Evolutionary conservation across 2,329 filamentous ascomycete species (phyloP).

Genomic region (Plectosphaerella plurivora): DNA sequence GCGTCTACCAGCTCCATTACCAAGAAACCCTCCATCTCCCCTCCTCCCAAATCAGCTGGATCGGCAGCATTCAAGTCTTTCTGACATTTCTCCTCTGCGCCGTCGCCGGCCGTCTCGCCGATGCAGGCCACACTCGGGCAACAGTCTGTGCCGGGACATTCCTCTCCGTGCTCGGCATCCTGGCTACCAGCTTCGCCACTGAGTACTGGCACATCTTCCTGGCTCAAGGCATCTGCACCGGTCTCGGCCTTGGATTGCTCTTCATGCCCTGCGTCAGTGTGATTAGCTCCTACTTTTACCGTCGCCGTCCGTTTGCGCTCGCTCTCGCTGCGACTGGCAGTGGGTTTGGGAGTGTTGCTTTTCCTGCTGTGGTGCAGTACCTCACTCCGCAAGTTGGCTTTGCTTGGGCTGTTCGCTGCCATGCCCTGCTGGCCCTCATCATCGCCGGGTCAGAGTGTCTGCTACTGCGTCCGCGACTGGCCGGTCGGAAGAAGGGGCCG

Average conservation of each 20-base stretch:
- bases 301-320: conserved; percentile 55
- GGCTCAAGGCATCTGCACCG: conserved; percentile 51
- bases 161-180: conserved; percentile 40
- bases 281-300: conserved; percentile 56
- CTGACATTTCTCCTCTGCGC: conserved; percentile 34
- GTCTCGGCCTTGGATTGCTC: conserved; percentile 49
- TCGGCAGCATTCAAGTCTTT: conserved; percentile 42
- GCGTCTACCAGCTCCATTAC: conserved; percentile 35
- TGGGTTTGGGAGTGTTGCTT: conserved; percentile 58
- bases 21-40: conserved; percentile 21
- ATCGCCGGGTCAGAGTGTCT: conserved; percentile 30
- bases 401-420: conserved; percentile 57
- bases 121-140: conserved; percentile 33
- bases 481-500: conserved; percentile 42
- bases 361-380: conserved; percentile 52
- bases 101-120: conserved; percentile 34
- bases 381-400: conserved; percentile 58
- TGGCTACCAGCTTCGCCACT: conserved; percentile 37
- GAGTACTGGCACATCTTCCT: conserved; percentile 45
- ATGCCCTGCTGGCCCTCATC: conserved; percentile 55
- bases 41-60: conserved; percentile 39
- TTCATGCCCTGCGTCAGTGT: conserved; percentile 51
- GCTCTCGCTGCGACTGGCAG: conserved; percentile 56
- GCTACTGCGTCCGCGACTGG: conserved; percentile 43
- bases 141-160: conserved; percentile 28